Conservation (phyloP, 305 asterid species). For the Salvia sclarea region DNA sequence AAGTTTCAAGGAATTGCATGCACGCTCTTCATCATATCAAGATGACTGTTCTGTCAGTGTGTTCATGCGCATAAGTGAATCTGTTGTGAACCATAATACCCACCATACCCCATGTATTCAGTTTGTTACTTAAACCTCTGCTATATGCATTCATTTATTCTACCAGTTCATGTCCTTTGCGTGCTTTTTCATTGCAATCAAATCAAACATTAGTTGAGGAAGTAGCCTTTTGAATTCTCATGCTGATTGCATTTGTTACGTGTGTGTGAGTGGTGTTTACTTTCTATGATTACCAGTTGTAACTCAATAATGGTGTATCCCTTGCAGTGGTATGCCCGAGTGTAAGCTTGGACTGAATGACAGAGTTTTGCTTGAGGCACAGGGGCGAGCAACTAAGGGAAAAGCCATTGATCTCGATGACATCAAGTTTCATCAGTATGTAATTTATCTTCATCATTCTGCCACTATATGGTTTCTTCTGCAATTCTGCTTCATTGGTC, state of each 20-base stretch:
- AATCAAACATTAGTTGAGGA: slow-evolving; percentile 16
- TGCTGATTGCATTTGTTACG: slow-evolving; percentile 15
- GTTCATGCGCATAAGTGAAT: slow-evolving; percentile 2
- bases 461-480: slow-evolving; percentile 7
- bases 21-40: not conserved
- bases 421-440: slow-evolving; percentile 98
- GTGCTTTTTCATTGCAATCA: slow-evolving; percentile 8
- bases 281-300: not conserved
- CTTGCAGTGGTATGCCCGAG: slow-evolving; percentile 98
- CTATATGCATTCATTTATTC: slow-evolving; percentile 21
- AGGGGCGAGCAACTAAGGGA: slow-evolving; percentile 90
- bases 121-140: not conserved
- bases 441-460: slow-evolving; percentile 18
- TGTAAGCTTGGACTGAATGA: slow-evolving; percentile 97
- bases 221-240: slow-evolving; percentile 8
- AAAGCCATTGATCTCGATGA: slow-evolving; percentile 96
- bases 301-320: slow-evolving; percentile 31
- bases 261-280: slow-evolving; percentile 10
- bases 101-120: not conserved
- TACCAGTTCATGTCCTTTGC: not conserved
- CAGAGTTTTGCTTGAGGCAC: slow-evolving; percentile 88
- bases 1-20: not conserved
- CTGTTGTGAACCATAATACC: slow-evolving; percentile 10
- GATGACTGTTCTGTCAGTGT: not conserved
- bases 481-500: not conserved